Evolutionary conservation across 2,329 filamentous ascomycete genomes (phyloP), one percentile per base, ranked within the genome.

Genomic region (Purpureocillium lavendulum): DNA sequence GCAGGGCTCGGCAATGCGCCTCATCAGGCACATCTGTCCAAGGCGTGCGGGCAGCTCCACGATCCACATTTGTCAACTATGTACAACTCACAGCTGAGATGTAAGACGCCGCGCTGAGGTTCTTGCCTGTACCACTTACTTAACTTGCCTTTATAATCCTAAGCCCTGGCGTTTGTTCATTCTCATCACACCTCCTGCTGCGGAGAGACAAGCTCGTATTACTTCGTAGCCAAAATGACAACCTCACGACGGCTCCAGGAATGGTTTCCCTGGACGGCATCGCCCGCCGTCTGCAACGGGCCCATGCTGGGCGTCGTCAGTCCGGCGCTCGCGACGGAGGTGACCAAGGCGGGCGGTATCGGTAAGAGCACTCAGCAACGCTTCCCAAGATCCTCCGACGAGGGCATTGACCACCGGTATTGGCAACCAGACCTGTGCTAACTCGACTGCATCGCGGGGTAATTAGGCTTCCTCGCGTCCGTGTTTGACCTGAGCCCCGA

Each of bases 261-360:
- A 24, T 57, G 53, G 45, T 59, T 61, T 34, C 53, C 56, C 2
- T 59, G 57, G 54, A 44, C 43, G 16, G 44, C 43, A 17, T 40
- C 49, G 4, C 60, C 60, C 17, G 42, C 60, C 40, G 52, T 62
- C 40, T 55, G 45, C 46, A 65, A 58, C 45, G 62, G 48, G 15
- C 62, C 62, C 7, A 66, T 66, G 62, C 49, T 57, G 21, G 53
- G 55, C 14, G 54, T 45, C 18, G 59, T 53, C 8, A 50, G 49
- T 12, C 53, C 61, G n/a, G 48, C 45, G 7, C 49, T 66, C 34
- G 57, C 61, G n/a, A 48, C 53, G 12, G 58, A 64, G 36, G 60
- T 66, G 5, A 57, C 48, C 41, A 64, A 58, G 35, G 61, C 61
- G 14, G 61, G 60, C 10, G 62, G 62, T 7, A 37, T 66, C 11